Conservation (phyloP, 2,329 filamentous ascomycete genomes). For the Sporothrix euskadiensis region DNA sequence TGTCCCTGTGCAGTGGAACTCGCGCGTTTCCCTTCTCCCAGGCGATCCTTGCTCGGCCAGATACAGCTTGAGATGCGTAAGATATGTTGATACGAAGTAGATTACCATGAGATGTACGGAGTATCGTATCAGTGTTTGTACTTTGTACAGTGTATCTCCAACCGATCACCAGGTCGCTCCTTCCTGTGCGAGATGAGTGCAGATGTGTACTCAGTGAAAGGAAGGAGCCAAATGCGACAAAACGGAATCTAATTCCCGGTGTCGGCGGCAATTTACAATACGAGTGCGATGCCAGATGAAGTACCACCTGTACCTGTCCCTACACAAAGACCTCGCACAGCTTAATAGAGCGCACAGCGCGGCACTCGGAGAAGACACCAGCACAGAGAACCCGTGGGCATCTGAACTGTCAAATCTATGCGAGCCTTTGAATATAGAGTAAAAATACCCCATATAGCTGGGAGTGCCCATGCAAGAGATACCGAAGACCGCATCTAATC, state of each 20-base stretch:
- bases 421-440: not conserved
- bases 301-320: not conserved
- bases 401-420: not conserved
- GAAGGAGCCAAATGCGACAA: not conserved
- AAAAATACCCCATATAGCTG: not conserved
- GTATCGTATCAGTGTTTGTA: not conserved
- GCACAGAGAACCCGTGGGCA: not conserved
- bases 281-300: not conserved
- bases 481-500: conserved; percentile 8
- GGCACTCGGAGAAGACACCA: conserved; percentile 10
- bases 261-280: conserved; percentile 15
- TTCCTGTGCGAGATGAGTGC: not conserved
- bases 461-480: not conserved
- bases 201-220: not conserved
- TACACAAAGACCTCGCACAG: not conserved
- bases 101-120: not conserved
- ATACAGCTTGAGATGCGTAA: not conserved
- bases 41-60: not conserved
- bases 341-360: conserved; percentile 13
- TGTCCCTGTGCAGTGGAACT: conserved; percentile 13
- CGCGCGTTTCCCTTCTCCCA: conserved; percentile 14
- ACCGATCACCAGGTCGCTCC: not conserved
- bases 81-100: not conserved
- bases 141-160: not conserved
- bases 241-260: conserved; percentile 16